A percentile compares a stretch with the other conserved stretches of the same genome.
Conservation (phyloP, 805 yeast genomes). For the Cyberlindnera amylophila region DNA sequence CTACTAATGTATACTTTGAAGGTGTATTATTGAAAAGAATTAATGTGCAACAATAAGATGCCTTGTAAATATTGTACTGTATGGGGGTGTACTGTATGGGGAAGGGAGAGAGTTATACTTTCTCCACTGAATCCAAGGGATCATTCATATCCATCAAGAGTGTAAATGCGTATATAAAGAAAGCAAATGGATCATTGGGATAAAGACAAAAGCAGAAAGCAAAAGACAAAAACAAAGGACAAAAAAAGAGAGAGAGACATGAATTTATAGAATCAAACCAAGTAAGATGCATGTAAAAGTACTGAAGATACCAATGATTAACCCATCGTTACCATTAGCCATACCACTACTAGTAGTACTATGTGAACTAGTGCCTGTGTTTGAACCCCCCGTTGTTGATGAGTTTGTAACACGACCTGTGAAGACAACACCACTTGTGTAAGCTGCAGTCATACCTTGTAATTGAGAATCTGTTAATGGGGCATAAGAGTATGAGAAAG, state of each 20-base stretch:
- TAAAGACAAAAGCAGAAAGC: background rate
- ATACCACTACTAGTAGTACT: conserved; percentile 1
- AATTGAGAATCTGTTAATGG: conserved; percentile 1
- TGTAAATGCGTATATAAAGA: too few species aligned
- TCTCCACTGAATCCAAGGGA: too few species aligned
- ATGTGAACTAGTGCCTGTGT: background rate
- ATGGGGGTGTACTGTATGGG: too few species aligned
- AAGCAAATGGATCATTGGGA: too few species aligned
- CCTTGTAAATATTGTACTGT: too few species aligned
- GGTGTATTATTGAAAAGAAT: background rate
- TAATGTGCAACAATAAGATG: background rate
- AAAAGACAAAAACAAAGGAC: background rate
- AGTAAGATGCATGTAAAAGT: conserved; percentile 2
- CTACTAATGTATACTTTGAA: too few species aligned
- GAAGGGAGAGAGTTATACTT: too few species aligned
- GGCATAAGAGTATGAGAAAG: conserved; percentile 9
- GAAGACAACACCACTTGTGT: conserved; percentile 13
- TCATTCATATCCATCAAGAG: too few species aligned
- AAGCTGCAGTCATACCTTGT: conserved; percentile 15
- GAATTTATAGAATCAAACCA: conserved; percentile 7
- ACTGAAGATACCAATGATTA: conserved; percentile 1
- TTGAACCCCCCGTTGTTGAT: too few species aligned
- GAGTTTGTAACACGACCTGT: conserved; percentile 14
- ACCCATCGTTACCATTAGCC: conserved; percentile 2
- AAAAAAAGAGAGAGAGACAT: background rate